Percentiles rank a stretch among this genome's conserved stretches.
phyloP scores from a whole-genome alignment of 345 rosid genomes.

The Eucalyptus erythrocorys region DNA sequence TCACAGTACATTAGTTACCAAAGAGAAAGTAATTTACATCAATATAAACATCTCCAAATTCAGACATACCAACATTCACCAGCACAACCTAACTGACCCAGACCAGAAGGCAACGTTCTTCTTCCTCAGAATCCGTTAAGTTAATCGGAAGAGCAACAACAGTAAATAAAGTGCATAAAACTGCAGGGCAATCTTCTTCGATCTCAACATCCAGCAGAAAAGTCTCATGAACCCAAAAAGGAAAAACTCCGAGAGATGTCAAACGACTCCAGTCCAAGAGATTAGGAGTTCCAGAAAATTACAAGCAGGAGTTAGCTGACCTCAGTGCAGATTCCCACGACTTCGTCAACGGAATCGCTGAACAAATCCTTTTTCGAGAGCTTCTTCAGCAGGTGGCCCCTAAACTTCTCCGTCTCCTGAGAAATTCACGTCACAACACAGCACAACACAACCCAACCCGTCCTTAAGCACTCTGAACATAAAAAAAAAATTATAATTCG shows the following conservation, averaged over 20 bases:
- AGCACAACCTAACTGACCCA: not conserved
- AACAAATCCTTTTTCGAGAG: conserved; percentile 59
- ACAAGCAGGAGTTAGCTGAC: not conserved
- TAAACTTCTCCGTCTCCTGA: conserved; percentile 84
- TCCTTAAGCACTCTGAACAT: not conserved
- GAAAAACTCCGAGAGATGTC: not conserved
- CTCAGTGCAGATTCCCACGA: conserved; percentile 76
- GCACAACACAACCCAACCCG: not conserved
- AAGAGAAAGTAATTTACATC: not conserved
- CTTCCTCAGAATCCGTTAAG: not conserved
- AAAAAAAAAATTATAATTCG: not conserved
- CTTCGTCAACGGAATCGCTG: conserved; percentile 58
- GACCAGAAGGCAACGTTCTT: not conserved
- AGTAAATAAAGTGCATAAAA: not conserved
- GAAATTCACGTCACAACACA: not conserved
- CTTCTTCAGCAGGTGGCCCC: conserved; percentile 38
- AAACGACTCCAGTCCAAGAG: not conserved
- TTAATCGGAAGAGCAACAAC: not conserved
- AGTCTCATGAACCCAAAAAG: not conserved
- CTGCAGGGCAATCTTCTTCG: not conserved
- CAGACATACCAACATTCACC: not conserved
- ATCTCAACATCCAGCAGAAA: not conserved
- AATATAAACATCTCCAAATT: not conserved
- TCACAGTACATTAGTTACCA: not conserved
- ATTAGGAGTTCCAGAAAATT: not conserved